Conservation (phyloP, 2,329 filamentous ascomycete genomes). For the Capronia americana region DNA sequence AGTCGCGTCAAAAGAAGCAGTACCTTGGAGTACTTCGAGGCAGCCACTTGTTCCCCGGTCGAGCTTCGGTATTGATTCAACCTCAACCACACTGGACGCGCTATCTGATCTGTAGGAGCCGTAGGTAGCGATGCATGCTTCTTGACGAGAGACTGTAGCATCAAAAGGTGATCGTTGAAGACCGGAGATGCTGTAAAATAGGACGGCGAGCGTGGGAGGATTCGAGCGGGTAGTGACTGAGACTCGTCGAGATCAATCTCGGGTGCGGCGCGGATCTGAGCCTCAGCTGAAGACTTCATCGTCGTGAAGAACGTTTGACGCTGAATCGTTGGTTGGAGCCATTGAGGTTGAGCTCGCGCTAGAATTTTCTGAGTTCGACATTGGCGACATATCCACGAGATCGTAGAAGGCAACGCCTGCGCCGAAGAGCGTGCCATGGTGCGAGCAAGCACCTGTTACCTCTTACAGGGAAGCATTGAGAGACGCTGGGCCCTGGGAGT, state of each 20-base stretch:
- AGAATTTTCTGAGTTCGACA: constrained; percentile 25
- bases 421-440: constrained; percentile 29
- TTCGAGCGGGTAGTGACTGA: constrained; percentile 64
- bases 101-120: constrained; percentile 68
- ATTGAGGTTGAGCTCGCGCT: constrained; percentile 15
- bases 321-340: constrained; percentile 9
- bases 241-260: constrained; percentile 50
- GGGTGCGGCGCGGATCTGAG: constrained; percentile 48
- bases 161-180: constrained; percentile 84
- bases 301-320: constrained; percentile 32
- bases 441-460: not conserved
- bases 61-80: constrained; percentile 75
- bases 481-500: not conserved
- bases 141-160: constrained; percentile 72
- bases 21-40: constrained; percentile 78
- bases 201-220: constrained; percentile 84
- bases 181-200: constrained; percentile 88
- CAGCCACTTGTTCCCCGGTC: constrained; percentile 74
- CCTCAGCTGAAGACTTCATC: constrained; percentile 32
- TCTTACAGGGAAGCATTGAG: not conserved
- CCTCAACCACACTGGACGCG: constrained; percentile 80
- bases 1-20: constrained; percentile 77
- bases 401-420: constrained; percentile 22
- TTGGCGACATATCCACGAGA: constrained; percentile 32
- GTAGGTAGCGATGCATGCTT: constrained; percentile 76